Evolutionary conservation across 2,329 filamentous ascomycete species (phyloP).

Genomic region (Clonostachys solani): DNA sequence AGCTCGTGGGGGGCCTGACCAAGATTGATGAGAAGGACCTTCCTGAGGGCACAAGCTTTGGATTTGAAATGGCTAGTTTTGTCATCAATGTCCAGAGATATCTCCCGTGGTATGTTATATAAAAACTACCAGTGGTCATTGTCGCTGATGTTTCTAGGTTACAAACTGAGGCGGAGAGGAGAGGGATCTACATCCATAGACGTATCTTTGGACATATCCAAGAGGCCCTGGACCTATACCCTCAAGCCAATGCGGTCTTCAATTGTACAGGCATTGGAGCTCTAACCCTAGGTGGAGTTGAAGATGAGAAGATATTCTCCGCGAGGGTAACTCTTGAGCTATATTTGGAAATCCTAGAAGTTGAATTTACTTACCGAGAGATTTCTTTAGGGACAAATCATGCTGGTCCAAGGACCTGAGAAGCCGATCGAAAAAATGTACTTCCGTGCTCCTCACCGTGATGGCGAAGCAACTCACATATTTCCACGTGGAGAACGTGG

Average conservation of each 20-base stretch:
- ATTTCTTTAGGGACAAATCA: constrained; percentile 15
- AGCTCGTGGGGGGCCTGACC: constrained; percentile 27
- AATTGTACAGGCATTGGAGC: constrained; percentile 77
- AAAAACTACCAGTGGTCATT: not conserved
- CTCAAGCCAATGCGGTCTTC: constrained; percentile 55
- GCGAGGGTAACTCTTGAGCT: constrained; percentile 44
- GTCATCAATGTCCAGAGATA: constrained; percentile 70
- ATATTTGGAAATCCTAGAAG: not conserved
- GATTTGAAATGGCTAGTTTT: constrained; percentile 26
- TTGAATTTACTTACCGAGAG: not conserved
- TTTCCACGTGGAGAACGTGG: constrained; percentile 32
- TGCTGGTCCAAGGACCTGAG: constrained; percentile 29
- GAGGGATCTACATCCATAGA: constrained; percentile 60
- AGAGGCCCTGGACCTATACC: constrained; percentile 47
- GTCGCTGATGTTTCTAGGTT: constrained; percentile 30
- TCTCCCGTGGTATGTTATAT: constrained; percentile 55
- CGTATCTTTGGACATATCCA: constrained; percentile 58
- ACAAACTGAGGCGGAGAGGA: constrained; percentile 64
- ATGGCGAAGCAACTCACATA: constrained; percentile 34
- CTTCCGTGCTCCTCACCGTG: constrained; percentile 32
- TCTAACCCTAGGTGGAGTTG: constrained; percentile 68
- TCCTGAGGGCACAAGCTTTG: constrained; percentile 26
- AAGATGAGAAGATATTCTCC: constrained; percentile 65
- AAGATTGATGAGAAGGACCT: constrained; percentile 18
- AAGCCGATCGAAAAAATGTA: constrained; percentile 31